A percentile compares a stretch with the other conserved stretches of the same genome.
Evolutionary conservation across 768 basidiomycete genomes (phyloP).

Genomic region (Mycena latifolia): DNA sequence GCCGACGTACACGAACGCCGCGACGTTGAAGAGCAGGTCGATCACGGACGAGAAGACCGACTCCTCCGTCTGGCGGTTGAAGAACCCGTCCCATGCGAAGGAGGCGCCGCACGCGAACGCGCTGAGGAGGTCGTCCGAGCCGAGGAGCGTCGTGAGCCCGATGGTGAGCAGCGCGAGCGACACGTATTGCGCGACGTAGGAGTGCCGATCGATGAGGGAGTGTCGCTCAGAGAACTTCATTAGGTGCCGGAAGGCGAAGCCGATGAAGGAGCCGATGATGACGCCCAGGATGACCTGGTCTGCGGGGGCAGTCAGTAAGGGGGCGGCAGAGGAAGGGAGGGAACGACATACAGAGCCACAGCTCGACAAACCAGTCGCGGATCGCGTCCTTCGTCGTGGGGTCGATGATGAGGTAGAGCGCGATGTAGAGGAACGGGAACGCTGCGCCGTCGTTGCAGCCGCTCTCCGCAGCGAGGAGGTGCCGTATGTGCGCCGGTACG

Average conservation of each 20-base stretch:
- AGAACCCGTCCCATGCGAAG: constrained; percentile 97
- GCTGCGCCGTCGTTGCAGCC: constrained; percentile 98
- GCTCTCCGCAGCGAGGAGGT: constrained; percentile 78
- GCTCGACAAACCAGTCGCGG: constrained; percentile 87
- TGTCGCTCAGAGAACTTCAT: constrained; percentile 94
- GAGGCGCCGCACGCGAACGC: constrained; percentile 96
- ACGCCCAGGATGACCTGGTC: constrained; percentile 86
- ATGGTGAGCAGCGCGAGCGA: constrained; percentile 87
- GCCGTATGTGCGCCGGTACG: constrained; percentile 86
- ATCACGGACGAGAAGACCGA: constrained; percentile 96
- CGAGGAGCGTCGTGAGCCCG: constrained; percentile 86
- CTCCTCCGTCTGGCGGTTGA: constrained; percentile 94
- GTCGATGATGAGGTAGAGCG: constrained; percentile 89
- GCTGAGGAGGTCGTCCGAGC: constrained; percentile 94
- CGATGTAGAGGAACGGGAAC: constrained; percentile 92
- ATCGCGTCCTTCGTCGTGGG: constrained; percentile 71
- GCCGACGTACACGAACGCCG: constrained; percentile 95
- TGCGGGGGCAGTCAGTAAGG: constrained; percentile 44
- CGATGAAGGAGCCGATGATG: constrained; percentile 80
- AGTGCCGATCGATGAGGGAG: constrained; percentile 92
- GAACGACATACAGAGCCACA: constrained; percentile 83
- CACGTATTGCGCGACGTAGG: constrained; percentile 93
- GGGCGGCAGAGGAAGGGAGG: constrained; percentile 4
- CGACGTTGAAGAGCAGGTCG: constrained; percentile 95
- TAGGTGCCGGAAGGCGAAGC: constrained; percentile 84